Evolutionary conservation across 768 basidiomycete genomes (phyloP), one percentile per base, ranked within the genome.

Genomic region (Hydnomerulius pinastri): DNA sequence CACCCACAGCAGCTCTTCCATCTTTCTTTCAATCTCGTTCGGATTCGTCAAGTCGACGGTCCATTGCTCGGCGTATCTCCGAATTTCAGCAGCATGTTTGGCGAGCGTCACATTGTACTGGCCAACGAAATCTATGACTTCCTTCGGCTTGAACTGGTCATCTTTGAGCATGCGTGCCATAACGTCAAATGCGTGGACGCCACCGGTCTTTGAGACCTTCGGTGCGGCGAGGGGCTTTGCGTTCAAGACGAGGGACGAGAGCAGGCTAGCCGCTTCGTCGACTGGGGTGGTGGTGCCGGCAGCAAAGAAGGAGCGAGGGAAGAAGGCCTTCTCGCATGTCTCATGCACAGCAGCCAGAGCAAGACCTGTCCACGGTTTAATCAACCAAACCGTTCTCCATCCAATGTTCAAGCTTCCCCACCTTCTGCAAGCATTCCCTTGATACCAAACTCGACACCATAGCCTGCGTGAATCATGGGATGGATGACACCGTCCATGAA

Each of bases 401-500:
- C 1, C 12, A 9, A 8, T 6, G 12, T 18, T 25, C 7, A 4
- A 28, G 2, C 15, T 6, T 20, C 28, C 52, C 7, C 15, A 82
- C 86, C 87, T 74, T 88, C 86, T 4, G 77, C 77, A 1, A 83
- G 58, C 61, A 86, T 72, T 1, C 85, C 87, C 13, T 76, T 79
- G 30, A 87, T 42, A 7, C 76, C 76, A 51, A 88, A 87, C 63
- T 88, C 87, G 3, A 73, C 51, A 0, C 85, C 86, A 55, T 81
- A 77, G 3, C 83, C 85, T 8, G 70, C 56, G 57, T 87, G 82
- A 38, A 88, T 87, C 47, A 86, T 38, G 0, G 86, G 76, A 55
- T 89, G 87, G 2, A 87, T 4, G 18, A 87, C 55, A 0, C 77
- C 81, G 0, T 73, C 66, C 12, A 52, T 24, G 48, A 82, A 72